Conservation (phyloP, 2,329 filamentous ascomycete genomes). For the Bipolaris victoriae region DNA sequence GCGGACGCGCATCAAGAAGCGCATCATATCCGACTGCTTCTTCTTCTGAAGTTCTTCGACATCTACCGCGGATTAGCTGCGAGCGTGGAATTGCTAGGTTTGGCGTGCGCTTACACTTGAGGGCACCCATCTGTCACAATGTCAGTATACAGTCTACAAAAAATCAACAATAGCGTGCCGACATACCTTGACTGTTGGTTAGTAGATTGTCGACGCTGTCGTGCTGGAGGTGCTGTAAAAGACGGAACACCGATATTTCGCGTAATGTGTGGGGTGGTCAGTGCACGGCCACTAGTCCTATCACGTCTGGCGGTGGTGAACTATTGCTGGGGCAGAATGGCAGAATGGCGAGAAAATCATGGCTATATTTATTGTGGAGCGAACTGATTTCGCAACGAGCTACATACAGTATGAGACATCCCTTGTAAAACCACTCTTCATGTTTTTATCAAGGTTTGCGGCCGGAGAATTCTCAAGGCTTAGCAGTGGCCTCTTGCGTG, state of each 20-base stretch:
- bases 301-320: constrained; percentile 1
- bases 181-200: constrained; percentile 48
- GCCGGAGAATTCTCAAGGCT: background rate
- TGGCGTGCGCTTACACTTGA: constrained; percentile 69
- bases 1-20: constrained; percentile 92
- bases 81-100: constrained; percentile 6
- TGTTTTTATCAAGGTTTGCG: background rate
- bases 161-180: background rate
- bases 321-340: background rate
- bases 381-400: background rate
- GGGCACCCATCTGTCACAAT: constrained; percentile 84
- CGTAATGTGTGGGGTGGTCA: constrained; percentile 26
- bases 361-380: background rate
- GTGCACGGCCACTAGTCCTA: constrained; percentile 1
- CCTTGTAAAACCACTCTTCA: too few species aligned
- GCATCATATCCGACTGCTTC: constrained; percentile 99
- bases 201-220: constrained; percentile 41
- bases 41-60: constrained; percentile 99
- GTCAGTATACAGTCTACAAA: constrained; percentile 26
- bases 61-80: constrained; percentile 54
- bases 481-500: background rate
- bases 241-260: constrained; percentile 31
- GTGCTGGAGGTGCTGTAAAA: constrained; percentile 24
- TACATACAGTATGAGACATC: background rate
- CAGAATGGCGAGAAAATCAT: background rate